phyloP scores from a whole-genome alignment of 805 yeast genomes.

The Barnettozyma siamensis region DNA sequence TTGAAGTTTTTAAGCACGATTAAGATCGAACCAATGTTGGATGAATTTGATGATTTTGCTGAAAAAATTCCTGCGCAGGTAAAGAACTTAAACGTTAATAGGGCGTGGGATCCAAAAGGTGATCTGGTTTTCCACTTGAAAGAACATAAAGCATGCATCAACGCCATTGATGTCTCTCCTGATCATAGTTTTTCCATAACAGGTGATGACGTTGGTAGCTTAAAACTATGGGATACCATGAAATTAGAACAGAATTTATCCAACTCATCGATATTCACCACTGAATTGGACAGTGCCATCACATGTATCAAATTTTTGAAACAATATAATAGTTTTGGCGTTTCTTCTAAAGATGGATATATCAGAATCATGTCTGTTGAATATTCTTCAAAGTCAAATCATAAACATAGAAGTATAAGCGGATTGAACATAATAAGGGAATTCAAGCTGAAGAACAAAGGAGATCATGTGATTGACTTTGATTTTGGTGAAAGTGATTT shows the following conservation, averaged over 20 bases:
- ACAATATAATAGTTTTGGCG: conserved; percentile 53
- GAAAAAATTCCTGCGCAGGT: conserved; percentile 14
- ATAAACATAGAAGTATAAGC: conserved; percentile 11
- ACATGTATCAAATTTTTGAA: conserved; percentile 45
- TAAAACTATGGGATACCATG: conserved; percentile 74
- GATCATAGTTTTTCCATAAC: conserved; percentile 64
- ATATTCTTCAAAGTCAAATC: conserved; percentile 17
- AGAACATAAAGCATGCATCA: conserved; percentile 58
- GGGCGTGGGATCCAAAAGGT: conserved; percentile 39
- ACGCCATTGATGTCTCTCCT: conserved; percentile 51
- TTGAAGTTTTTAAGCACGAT: conserved; percentile 47
- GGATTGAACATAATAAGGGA: conserved; percentile 34
- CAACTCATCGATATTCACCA: conserved; percentile 41
- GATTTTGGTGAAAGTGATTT: conserved; percentile 35
- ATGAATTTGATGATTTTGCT: conserved; percentile 69
- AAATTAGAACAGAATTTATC: conserved; percentile 59
- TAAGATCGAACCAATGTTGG: conserved; percentile 49
- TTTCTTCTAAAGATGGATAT: conserved; percentile 35
- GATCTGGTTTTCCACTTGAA: conserved; percentile 55
- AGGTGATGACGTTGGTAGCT: conserved; percentile 67
- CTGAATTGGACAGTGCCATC: conserved; percentile 45
- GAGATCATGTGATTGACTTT: conserved; percentile 40
- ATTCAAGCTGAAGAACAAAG: conserved; percentile 27
- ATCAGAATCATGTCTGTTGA: conserved; percentile 33
- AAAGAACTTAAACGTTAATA: conserved; percentile 9